Percentiles rank a stretch among this genome's conserved stretches.
These are phyloP conservation scores for Lactifluus echinatus DNA, from an alignment of 768 basidiomycete genomes.

Conservation along the genomic window DNA sequence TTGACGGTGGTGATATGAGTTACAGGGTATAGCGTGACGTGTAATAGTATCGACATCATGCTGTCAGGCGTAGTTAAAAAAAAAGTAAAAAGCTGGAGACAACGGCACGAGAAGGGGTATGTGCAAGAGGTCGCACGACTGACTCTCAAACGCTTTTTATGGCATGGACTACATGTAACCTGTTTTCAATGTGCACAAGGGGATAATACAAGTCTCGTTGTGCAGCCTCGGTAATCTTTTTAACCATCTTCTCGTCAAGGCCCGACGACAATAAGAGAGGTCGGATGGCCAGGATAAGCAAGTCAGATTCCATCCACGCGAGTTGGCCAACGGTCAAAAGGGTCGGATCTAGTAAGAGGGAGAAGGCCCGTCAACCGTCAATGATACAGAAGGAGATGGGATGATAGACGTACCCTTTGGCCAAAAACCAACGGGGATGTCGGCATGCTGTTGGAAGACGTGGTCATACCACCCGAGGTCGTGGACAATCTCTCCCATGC, in stretches of 20 bases:
- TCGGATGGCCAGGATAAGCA: slow-evolving; percentile 52
- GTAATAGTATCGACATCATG: slow-evolving; percentile 11
- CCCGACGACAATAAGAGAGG: slow-evolving; percentile 49
- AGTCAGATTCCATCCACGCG: slow-evolving; percentile 67
- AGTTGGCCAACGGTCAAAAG: slow-evolving; percentile 59
- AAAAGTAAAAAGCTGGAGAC: slow-evolving; percentile 1
- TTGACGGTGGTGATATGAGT: slow-evolving; percentile 19
- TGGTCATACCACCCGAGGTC: slow-evolving; percentile 46
- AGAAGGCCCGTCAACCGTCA: slow-evolving; percentile 1
- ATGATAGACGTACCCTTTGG: slow-evolving; percentile 39
- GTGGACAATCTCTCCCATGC: slow-evolving; percentile 42
- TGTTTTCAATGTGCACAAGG: slow-evolving; percentile 39
- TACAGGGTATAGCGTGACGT: slow-evolving; percentile 19
- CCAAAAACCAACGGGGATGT: slow-evolving; percentile 64
- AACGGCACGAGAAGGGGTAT: not conserved
- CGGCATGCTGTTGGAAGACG: slow-evolving; percentile 45
- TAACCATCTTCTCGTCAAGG: slow-evolving; percentile 44
- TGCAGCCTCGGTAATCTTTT: slow-evolving; percentile 50
- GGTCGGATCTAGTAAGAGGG: slow-evolving; percentile 44
- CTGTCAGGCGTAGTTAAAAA: slow-evolving; percentile 3
- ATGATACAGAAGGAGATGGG: slow-evolving; percentile 9
- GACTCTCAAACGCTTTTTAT: slow-evolving; percentile 26
- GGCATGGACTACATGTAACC: slow-evolving; percentile 54
- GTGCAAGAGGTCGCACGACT: not conserved
- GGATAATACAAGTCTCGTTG: slow-evolving; percentile 61